These are phyloP conservation scores for Boletus edulis DNA, from an alignment of 768 basidiomycete species.

Conservation along the genomic window DNA sequence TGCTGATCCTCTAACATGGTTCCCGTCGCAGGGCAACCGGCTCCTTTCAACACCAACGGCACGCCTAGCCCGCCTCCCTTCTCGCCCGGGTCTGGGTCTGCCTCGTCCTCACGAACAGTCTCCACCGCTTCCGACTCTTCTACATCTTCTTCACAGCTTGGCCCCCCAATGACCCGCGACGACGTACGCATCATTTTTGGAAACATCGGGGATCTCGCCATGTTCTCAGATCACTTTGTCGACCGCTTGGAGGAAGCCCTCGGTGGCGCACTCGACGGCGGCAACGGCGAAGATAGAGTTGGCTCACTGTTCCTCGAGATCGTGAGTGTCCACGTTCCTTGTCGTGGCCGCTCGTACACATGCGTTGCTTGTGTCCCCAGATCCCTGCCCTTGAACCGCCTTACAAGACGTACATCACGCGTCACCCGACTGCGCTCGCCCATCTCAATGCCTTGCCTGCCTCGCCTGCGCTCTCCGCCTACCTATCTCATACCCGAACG, in stretches of 20 bases:
- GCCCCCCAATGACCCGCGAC: slow-evolving; percentile 65
- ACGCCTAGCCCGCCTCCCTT: slow-evolving; percentile 26
- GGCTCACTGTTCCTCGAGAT: slow-evolving; percentile 68
- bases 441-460: slow-evolving; percentile 52
- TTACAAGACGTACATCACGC: slow-evolving; percentile 80
- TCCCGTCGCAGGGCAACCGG: slow-evolving; percentile 36
- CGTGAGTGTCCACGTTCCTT: slow-evolving; percentile 42
- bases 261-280: slow-evolving; percentile 58
- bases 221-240: slow-evolving; percentile 65
- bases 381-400: slow-evolving; percentile 67
- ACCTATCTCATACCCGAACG: slow-evolving; percentile 63
- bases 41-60: slow-evolving; percentile 34
- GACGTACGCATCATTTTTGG: slow-evolving; percentile 72
- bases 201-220: slow-evolving; percentile 73
- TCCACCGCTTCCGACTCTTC: slow-evolving; percentile 49
- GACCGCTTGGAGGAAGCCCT: slow-evolving; percentile 65
- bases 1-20: slow-evolving; percentile 10
- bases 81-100: slow-evolving; percentile 34
- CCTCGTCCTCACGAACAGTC: slow-evolving; percentile 39
- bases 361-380: slow-evolving; percentile 33
- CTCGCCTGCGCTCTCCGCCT: slow-evolving; percentile 51
- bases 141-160: slow-evolving; percentile 46
- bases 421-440: slow-evolving; percentile 70
- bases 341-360: neutral
- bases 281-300: slow-evolving; percentile 66